Conservation (phyloP, 2,329 filamentous ascomycete species). For the Fusarium denticulatum region DNA sequence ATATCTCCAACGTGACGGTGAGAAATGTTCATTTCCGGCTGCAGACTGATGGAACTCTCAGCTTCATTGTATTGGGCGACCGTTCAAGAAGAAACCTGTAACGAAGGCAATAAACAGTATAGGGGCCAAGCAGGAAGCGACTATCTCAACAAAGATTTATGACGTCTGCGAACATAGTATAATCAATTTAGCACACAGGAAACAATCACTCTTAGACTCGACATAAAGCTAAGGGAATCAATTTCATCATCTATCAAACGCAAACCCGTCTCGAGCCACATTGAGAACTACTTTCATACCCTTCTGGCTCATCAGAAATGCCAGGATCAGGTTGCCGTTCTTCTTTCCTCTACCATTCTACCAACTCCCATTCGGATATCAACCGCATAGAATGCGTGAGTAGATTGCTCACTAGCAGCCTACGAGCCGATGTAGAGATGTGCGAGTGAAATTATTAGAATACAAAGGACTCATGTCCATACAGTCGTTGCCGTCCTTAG, state of each 20-base stretch:
- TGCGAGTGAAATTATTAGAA: constrained; percentile 57
- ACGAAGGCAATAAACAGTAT: not conserved
- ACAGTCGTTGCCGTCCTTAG: constrained; percentile 60
- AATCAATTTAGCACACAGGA: not conserved
- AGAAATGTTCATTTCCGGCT: not conserved
- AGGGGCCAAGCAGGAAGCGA: not conserved
- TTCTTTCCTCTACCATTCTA: constrained; percentile 47
- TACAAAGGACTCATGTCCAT: constrained; percentile 52
- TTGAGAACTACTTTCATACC: constrained; percentile 15
- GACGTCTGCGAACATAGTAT: not conserved
- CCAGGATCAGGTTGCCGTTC: constrained; percentile 27
- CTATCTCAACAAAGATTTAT: not conserved
- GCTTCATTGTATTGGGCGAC: not conserved
- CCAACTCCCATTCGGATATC: constrained; percentile 49
- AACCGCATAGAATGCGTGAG: constrained; percentile 41
- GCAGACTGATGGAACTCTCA: not conserved
- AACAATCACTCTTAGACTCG: not conserved
- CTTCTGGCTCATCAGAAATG: constrained; percentile 18
- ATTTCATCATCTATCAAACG: constrained; percentile 48
- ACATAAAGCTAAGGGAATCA: constrained; percentile 42
- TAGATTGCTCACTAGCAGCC: constrained; percentile 28
- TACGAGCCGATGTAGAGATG: constrained; percentile 47
- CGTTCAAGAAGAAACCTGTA: not conserved
- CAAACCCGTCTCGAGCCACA: constrained; percentile 33
- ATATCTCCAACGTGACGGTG: not conserved